phyloP scores from a whole-genome alignment of 1,284 basidiomycete species.

The Sanguinoderma infundibulare region DNA sequence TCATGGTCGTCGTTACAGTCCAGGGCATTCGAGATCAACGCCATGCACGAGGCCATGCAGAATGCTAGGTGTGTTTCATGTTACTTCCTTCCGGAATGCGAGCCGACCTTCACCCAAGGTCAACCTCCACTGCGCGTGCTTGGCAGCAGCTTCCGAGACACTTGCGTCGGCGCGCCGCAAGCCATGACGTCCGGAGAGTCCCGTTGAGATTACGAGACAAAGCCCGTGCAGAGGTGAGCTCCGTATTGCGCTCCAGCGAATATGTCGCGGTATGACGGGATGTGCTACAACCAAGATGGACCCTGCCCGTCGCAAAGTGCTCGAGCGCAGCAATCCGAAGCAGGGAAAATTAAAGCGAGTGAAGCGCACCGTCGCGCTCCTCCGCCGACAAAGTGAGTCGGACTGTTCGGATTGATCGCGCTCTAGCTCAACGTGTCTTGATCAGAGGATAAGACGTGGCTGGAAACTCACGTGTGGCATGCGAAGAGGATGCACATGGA shows the following conservation, averaged over 20 bases:
- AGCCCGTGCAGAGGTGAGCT: conserved; percentile 77
- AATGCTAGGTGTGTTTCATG: conserved; percentile 60
- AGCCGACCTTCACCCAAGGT: conserved; percentile 23
- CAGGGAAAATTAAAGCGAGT: conserved; percentile 58
- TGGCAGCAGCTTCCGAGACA: conserved; percentile 93
- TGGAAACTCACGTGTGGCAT: conserved; percentile 94
- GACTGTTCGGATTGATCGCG: neutral
- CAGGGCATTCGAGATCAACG: conserved; percentile 84
- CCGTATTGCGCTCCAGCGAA: neutral
- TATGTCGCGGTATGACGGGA: neutral
- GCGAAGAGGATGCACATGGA: conserved; percentile 94
- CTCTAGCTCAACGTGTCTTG: conserved; percentile 9
- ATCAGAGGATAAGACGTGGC: conserved; percentile 83
- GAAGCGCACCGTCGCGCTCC: conserved; percentile 55
- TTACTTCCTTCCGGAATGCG: neutral
- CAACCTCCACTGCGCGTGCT: conserved; percentile 73
- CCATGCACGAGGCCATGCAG: conserved; percentile 87
- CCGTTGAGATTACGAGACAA: conserved; percentile 79
- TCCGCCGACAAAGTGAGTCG: conserved; percentile 68
- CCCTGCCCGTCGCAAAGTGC: conserved; percentile 61
- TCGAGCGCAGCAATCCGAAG: conserved; percentile 55
- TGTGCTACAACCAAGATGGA: conserved; percentile 68
- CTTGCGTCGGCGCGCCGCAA: conserved; percentile 87
- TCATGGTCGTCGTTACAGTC: conserved; percentile 52
- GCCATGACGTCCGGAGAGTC: conserved; percentile 91